A percentile compares a stretch with the other conserved stretches of the same genome.
Conservation (phyloP, 2,329 filamentous ascomycete genomes). For the Huntiella omanensis region DNA sequence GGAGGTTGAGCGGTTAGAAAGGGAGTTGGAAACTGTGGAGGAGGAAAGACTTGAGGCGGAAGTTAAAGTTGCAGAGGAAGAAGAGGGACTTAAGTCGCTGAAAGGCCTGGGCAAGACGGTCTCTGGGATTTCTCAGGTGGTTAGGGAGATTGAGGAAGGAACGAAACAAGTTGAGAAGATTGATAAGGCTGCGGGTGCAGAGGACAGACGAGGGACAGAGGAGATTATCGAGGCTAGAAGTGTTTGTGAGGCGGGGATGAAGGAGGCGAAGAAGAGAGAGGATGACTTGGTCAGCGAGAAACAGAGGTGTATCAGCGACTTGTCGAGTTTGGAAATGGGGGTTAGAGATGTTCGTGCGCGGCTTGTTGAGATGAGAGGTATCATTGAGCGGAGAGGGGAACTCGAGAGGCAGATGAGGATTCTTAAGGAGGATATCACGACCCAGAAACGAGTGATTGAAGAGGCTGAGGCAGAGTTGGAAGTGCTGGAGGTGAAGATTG, state of each 20-base stretch:
- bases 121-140: constrained; percentile 51
- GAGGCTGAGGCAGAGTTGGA: constrained; percentile 55
- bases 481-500: constrained; percentile 53
- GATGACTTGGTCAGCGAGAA: constrained; percentile 48
- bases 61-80: constrained; percentile 41
- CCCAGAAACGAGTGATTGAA: constrained; percentile 52
- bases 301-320: constrained; percentile 48
- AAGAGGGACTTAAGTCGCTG: constrained; percentile 49
- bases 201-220: constrained; percentile 35
- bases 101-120: constrained; percentile 63
- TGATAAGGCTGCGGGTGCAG: constrained; percentile 30
- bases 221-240: constrained; percentile 67
- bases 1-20: constrained; percentile 42
- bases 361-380: constrained; percentile 48
- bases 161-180: constrained; percentile 58
- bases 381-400: constrained; percentile 64
- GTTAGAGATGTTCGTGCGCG: constrained; percentile 56
- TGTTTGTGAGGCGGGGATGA: constrained; percentile 45
- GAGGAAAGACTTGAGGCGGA: constrained; percentile 50
- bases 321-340: constrained; percentile 58
- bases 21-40: constrained; percentile 41
- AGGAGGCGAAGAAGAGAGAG: constrained; percentile 42
- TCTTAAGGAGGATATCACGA: constrained; percentile 45
- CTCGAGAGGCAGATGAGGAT: constrained; percentile 55
- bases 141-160: constrained; percentile 52